These are phyloP conservation scores for Lyophyllum atratum DNA, from an alignment of 768 basidiomycete species.

Conservation along the genomic window DNA sequence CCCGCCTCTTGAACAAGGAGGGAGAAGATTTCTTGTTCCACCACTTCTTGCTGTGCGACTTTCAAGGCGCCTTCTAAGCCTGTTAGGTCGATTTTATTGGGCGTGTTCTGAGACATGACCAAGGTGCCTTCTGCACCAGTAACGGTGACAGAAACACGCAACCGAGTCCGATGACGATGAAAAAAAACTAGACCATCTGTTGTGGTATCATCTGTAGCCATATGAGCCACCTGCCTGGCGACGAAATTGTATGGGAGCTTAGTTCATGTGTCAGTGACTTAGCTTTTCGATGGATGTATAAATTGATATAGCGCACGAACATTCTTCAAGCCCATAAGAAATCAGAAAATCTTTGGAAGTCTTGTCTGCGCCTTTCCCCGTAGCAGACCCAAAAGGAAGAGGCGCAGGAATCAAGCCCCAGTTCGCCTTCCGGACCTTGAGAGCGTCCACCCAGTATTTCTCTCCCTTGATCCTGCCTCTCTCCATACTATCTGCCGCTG, in stretches of 20 bases:
- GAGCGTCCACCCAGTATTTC: conserved; percentile 80
- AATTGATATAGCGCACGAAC: conserved; percentile 48
- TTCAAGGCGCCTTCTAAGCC: conserved; percentile 54
- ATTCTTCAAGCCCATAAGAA: conserved; percentile 81
- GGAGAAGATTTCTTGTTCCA: conserved; percentile 82
- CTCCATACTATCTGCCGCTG: conserved; percentile 71
- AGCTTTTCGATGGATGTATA: neutral
- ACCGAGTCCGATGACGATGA: conserved; percentile 60
- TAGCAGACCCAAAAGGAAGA: conserved; percentile 66
- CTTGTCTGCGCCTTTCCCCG: conserved; percentile 77
- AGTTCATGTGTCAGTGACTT: neutral
- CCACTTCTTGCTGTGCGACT: conserved; percentile 67
- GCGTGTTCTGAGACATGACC: conserved; percentile 37
- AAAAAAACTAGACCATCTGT: conserved; percentile 57
- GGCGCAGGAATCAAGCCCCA: conserved; percentile 84
- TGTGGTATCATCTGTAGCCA: conserved; percentile 51
- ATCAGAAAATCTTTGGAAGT: conserved; percentile 82
- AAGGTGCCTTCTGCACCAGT: conserved; percentile 32
- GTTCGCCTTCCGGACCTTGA: conserved; percentile 73
- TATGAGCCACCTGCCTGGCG: conserved; percentile 70
- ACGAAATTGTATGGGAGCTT: conserved; percentile 67
- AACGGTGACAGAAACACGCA: conserved; percentile 58
- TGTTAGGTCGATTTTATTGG: conserved; percentile 28
- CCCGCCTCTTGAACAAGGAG: conserved; percentile 77
- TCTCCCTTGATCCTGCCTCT: conserved; percentile 61